phyloP scores from a whole-genome alignment of 1,284 basidiomycete species.

The Boletus nobilissimus region DNA sequence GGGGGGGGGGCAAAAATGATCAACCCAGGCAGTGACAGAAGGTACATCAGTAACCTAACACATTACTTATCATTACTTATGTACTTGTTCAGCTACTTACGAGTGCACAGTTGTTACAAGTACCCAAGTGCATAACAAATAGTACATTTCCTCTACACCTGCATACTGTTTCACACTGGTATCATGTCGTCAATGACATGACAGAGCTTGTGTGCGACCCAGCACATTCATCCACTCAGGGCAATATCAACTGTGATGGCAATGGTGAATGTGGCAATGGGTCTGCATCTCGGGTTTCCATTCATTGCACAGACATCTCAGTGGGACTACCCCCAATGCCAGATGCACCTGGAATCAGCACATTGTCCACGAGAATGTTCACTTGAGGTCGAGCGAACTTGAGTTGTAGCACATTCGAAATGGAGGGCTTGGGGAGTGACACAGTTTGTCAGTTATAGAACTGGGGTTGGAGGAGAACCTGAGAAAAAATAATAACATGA shows the following conservation, averaged over 20 bases:
- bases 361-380: no score
- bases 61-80: no score
- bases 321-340: not conserved
- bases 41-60: no score
- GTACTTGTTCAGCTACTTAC: no score
- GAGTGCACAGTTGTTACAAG: no score
- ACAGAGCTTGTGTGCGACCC: conserved; percentile 32
- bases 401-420: not conserved
- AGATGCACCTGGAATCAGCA: no score
- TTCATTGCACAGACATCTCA: not conserved
- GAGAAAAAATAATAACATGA: not conserved
- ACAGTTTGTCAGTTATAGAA: not conserved
- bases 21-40: no score
- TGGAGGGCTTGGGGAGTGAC: conserved; percentile 2
- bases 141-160: no score
- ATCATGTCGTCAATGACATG: no score
- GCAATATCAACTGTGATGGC: not conserved
- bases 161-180: no score
- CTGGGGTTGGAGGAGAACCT: not conserved
- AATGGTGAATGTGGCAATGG: conserved; percentile 6
- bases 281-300: not conserved
- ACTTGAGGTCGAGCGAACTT: conserved; percentile 7
- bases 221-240: not conserved
- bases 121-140: no score
- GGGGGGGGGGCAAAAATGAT: no score